Base-by-base conservation (phyloP, 129 eudicot genomes). In the Ambrosia artemisiifolia region DNA sequence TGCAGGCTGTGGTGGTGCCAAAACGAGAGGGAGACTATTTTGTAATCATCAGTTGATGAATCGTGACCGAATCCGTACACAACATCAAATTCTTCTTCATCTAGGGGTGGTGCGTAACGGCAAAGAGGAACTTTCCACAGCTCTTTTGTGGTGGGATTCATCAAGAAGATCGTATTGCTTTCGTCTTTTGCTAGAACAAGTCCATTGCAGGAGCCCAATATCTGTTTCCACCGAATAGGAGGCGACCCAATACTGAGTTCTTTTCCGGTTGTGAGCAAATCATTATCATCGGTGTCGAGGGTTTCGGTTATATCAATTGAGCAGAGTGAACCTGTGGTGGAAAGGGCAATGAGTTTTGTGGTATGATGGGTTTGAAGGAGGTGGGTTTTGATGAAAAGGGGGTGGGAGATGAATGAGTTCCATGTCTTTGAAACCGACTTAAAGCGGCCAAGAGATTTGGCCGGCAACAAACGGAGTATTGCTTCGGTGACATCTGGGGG, bases 161-260 rank as follows among this genome's bases (percentile, higher is more conserved):
- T 53, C 11, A 89, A 16, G 16, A 70, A 40, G 42, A 54, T 43
- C 0, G 17, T 13, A 0, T 60, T 68, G 0, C 77, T 68, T 30
- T 32, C 79, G 42, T 79, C 65, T 18, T 48, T 53, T 0, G 78
- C 35, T 72, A 86, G 64, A 46, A 76, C 72, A 30, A 88, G 70
- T 7, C 88, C 95, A 44, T 88, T 80, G 60, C 85, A 88, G 13
- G 91, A 85, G 40, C 86, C 86, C 38, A 59, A 71, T 1, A 82
- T 35, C 18, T 38, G 67, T 44, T 76, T 44, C 63, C 74, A 74
- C 11, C 7, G 0, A 30, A 47, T 69, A 36, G 24, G 19, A 33
- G 32, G 48, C 24, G 56, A 55, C n/a, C 18, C 54, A 69, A 74
- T 75, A 35, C 20, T 46, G n/a, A 85, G 53, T 70, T 74, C 61